Base-by-base conservation (phyloP, 1,139 yeast species). In the Pichia sp. region DNA sequence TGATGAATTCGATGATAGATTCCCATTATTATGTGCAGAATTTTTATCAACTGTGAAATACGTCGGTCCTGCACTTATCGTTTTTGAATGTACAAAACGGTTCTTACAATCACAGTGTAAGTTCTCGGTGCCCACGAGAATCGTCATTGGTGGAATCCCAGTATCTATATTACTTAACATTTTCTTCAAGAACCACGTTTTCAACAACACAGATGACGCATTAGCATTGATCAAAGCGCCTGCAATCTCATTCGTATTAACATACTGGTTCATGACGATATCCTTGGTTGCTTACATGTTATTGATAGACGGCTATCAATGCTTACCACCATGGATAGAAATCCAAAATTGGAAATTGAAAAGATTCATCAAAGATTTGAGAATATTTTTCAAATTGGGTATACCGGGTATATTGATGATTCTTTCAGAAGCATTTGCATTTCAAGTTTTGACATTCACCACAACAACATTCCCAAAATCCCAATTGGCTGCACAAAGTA, bases 401-500 rank as follows among this genome's bases (percentile, higher is more conserved):
- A 55, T 86, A 18, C 91, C 94, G 0, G 96, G 96, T 3, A 81
- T 87, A 3, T 67, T 87, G 30, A 88, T 88, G 94, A 85, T 88
- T 14, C 84, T 85, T 59, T 87, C 95, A 2, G 96, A 89, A 61
- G 87, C 87, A 63, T 71, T 88, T 54, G 96, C 96, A 0, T 89
- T 89, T 64, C 95, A 88, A 66, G 73, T 87, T 6, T 69, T 86
- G 59, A 86, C 95, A 0, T 73, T 83, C 40, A 69, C 79, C 37
- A 81, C 89, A 1, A 75, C 82, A 1, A 80, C 80, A 51, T 83
- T 86, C 57, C 96, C 96, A 3, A 79, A 91, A 1, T 72, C 77
- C 5, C 86, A 84, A 50, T 68, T 90, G 57, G 96, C 96, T 0
- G 93, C 96, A 0, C 96, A 90, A 66, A 83, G 94, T 46, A 89